Conservation (phyloP, 2,329 filamentous ascomycete genomes). For the Paecilomyces fulvus region DNA sequence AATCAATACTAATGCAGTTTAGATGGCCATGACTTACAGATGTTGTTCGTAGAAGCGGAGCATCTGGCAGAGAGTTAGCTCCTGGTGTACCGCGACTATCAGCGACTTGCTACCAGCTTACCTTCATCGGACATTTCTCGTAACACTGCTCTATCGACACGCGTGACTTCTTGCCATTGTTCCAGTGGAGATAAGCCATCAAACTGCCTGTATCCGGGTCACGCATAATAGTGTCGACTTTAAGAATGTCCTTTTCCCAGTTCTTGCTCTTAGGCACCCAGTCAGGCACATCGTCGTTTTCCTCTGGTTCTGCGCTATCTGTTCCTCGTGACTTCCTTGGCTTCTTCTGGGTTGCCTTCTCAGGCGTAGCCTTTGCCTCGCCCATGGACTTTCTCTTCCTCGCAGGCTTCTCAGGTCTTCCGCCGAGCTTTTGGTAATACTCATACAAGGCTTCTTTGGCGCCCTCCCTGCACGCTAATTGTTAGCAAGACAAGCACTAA, state of each 20-base stretch:
- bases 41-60: slow-evolving; percentile 42
- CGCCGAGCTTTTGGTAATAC: slow-evolving; percentile 36
- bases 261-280: slow-evolving; percentile 34
- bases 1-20: slow-evolving; percentile 2
- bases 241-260: slow-evolving; percentile 36
- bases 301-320: slow-evolving; percentile 11
- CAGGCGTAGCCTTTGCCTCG: slow-evolving; percentile 16
- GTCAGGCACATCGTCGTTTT: slow-evolving; percentile 13
- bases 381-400: slow-evolving; percentile 29
- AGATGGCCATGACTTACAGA: slow-evolving; percentile 27
- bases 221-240: slow-evolving; percentile 36
- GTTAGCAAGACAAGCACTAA: slow-evolving; percentile 9
- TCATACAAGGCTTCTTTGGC: slow-evolving; percentile 31
- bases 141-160: slow-evolving; percentile 34
- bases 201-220: slow-evolving; percentile 24
- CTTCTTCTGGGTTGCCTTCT: slow-evolving; percentile 17
- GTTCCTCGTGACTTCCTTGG: slow-evolving; percentile 17
- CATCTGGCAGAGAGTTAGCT: slow-evolving; percentile 28
- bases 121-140: slow-evolving; percentile 34
- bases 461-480: slow-evolving; percentile 20
- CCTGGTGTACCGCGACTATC: neutral
- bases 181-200: slow-evolving; percentile 35
- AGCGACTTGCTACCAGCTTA: slow-evolving; percentile 10
- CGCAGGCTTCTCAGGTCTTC: slow-evolving; percentile 21
- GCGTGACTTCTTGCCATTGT: slow-evolving; percentile 36